These are phyloP conservation scores for Ceratocystis cacaofunesta DNA, from an alignment of 2,329 filamentous ascomycete genomes.

Conservation along the genomic window DNA sequence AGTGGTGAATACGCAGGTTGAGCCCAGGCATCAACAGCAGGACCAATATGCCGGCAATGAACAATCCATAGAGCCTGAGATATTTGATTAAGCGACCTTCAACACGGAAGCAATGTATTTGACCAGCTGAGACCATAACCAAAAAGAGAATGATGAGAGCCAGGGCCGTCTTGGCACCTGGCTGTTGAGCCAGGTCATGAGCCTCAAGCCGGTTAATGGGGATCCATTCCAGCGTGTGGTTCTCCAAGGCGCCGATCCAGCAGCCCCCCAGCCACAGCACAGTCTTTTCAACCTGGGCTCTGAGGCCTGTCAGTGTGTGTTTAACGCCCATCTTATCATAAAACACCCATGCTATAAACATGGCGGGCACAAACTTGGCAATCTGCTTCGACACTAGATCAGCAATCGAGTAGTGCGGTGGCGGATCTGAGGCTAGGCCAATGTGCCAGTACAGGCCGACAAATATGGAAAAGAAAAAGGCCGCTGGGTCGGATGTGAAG, in stretches of 20 bases:
- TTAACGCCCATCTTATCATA: conserved; percentile 69
- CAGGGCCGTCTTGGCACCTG: conserved; percentile 72
- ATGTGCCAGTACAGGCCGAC: conserved; percentile 77
- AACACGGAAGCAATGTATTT: conserved; percentile 73
- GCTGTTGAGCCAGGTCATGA: conserved; percentile 77
- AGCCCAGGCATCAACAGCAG: conserved; percentile 60
- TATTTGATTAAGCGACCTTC: conserved; percentile 69
- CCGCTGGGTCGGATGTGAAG: conserved; percentile 60
- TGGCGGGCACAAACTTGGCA: conserved; percentile 71
- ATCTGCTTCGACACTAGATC: conserved; percentile 62
- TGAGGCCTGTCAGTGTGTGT: conserved; percentile 55
- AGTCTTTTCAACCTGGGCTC: conserved; percentile 78
- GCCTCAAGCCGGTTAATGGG: conserved; percentile 84
- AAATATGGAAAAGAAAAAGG: conserved; percentile 79
- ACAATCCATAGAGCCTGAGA: conserved; percentile 59
- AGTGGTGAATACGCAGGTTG: conserved; percentile 83
- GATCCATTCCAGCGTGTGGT: conserved; percentile 90
- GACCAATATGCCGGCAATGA: conserved; percentile 52
- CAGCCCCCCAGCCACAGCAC: conserved; percentile 78
- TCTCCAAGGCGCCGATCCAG: conserved; percentile 84
- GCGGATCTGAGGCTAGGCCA: conserved; percentile 77
- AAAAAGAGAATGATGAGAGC: conserved; percentile 62
- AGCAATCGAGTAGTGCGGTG: conserved; percentile 50
- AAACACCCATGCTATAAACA: conserved; percentile 76
- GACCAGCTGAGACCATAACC: conserved; percentile 50